Base-by-base conservation (phyloP, 2,329 filamentous ascomycete genomes). In the Thielaviopsis ethacetica region DNA sequence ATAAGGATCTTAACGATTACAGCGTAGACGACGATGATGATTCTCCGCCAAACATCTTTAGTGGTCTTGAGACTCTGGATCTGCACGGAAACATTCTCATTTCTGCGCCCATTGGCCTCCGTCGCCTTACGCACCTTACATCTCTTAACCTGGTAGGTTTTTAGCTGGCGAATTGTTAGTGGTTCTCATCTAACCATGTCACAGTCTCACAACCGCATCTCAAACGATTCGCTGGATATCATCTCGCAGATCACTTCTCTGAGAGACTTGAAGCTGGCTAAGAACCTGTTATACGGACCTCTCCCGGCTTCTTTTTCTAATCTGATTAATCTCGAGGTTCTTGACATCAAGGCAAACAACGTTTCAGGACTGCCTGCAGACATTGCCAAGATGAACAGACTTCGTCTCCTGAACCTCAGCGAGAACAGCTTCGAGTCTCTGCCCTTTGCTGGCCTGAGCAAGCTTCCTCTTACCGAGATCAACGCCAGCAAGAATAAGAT, bases 321-420 rank as follows among this genome's bases (percentile, higher is more conserved):
- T 5, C 74, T 97, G 17, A 72, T 70, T 41, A 82, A 83, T 56
- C 75, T 98, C 0, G 90, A 96, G 68, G 78, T 83, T 19, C 74
- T 97, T 9, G 91, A 97, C 63, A 67, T 97, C 9, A 87, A 88
- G 63, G 80, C 80, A 15, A 98, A 98, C 70, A 81, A 82, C 62
- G 76, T 98, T 21, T 82, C 84, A 7, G 75, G 76, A 1, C 73
- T 98, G 17, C 88, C 90, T 0, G 71, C 21, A 12, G 78, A 79
- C 13, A 67, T 96, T 1, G 76, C 77, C n/a, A 78, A 80, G 27
- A 77, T 97, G 62, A 73, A 74, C 2, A 79, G 79, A 24, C 77
- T 98, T 30, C 83, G 86, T 26, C 78, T 86, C 10, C 73, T 97
- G 56, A 91, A 95, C 66, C 68, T 96, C 22, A 82, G 84, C 60